Conservation (phyloP, 495 filamentous ascomycete genomes). For the Penicillium roqueforti region DNA sequence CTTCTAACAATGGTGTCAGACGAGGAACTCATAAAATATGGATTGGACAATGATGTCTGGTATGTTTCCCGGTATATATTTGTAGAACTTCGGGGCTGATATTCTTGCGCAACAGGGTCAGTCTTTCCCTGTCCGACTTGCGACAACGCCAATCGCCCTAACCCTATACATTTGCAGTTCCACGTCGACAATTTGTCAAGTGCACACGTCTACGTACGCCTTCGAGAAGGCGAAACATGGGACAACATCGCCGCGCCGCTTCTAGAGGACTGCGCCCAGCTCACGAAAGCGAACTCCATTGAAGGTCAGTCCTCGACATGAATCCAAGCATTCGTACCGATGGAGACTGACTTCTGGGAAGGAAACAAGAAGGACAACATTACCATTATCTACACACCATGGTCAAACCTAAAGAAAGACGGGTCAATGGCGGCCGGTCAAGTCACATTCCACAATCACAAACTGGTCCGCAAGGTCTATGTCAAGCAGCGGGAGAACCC, state of each 20-base stretch:
- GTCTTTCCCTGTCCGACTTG: conserved; percentile 15
- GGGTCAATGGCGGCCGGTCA: conserved; percentile 95
- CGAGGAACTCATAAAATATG: conserved; percentile 91
- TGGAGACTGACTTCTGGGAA: conserved; percentile 24
- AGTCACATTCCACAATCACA: conserved; percentile 89
- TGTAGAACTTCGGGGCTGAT: conserved; percentile 5
- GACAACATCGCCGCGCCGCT: conserved; percentile 72
- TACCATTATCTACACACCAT: conserved; percentile 93
- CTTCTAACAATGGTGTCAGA: conserved; percentile 52
- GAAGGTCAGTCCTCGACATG: conserved; percentile 56
- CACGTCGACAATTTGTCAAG: conserved; percentile 97
- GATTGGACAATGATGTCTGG: conserved; percentile 95
- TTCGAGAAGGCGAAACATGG: conserved; percentile 80
- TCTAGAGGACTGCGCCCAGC: conserved; percentile 81
- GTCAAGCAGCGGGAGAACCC: conserved; percentile 74
- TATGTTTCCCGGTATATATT: conserved; percentile 35
- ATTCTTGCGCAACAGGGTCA: conserved; percentile 31
- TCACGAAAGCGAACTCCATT: conserved; percentile 98
- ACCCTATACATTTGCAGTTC: conserved; percentile 54
- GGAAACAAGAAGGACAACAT: conserved; percentile 99
- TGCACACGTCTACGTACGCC: conserved; percentile 90
- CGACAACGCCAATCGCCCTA: conserved; percentile 16
- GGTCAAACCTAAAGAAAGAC: conserved; percentile 94
- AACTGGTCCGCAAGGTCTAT: conserved; percentile 74
- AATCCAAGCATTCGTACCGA: neutral